Percentiles rank a stretch among this genome's conserved stretches.
phyloP scores from a whole-genome alignment of 768 basidiomycete species.

The Aureoboletus auriporus region DNA sequence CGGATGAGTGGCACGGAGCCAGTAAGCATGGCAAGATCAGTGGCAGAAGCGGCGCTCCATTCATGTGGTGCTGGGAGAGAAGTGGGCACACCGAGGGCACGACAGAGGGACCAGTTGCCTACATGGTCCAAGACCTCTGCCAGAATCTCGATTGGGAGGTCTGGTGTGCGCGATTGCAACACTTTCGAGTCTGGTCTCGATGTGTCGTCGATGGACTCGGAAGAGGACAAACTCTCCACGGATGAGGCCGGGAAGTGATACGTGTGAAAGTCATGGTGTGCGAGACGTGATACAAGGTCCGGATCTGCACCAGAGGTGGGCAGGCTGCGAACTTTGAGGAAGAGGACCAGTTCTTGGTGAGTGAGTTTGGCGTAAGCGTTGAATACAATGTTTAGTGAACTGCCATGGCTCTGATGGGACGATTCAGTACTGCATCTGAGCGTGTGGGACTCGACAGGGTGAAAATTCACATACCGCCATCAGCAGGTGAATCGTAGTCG shows the following conservation, averaged over 20 bases:
- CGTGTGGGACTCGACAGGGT: slow-evolving; percentile 12
- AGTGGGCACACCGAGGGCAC: slow-evolving; percentile 72
- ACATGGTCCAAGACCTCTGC: slow-evolving; percentile 74
- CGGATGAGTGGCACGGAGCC: slow-evolving; percentile 58
- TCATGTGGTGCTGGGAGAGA: slow-evolving; percentile 59
- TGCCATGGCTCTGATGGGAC: slow-evolving; percentile 20
- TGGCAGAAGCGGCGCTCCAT: slow-evolving; percentile 67
- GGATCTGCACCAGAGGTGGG: slow-evolving; percentile 56
- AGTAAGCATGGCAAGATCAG: slow-evolving; percentile 70
- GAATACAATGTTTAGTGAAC: slow-evolving; percentile 44
- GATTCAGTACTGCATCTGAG: slow-evolving; percentile 5
- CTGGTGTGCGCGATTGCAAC: slow-evolving; percentile 40
- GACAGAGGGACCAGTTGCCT: slow-evolving; percentile 82
- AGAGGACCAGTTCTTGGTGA: slow-evolving; percentile 66
- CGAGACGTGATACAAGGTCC: slow-evolving; percentile 68
- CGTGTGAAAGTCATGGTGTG: slow-evolving; percentile 70
- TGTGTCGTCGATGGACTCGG: slow-evolving; percentile 15
- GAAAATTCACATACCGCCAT: slow-evolving; percentile 39
- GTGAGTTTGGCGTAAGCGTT: slow-evolving; percentile 67
- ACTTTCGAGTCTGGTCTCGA: slow-evolving; percentile 21
- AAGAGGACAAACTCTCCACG: slow-evolving; percentile 27
- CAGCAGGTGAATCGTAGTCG: slow-evolving; percentile 4
- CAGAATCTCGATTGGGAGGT: slow-evolving; percentile 73
- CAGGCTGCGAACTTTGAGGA: slow-evolving; percentile 70
- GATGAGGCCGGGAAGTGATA: slow-evolving; percentile 51